Evolutionary conservation across 768 basidiomycete genomes (phyloP), one percentile per base, ranked within the genome.

Genomic region (Auricularia sp.): DNA sequence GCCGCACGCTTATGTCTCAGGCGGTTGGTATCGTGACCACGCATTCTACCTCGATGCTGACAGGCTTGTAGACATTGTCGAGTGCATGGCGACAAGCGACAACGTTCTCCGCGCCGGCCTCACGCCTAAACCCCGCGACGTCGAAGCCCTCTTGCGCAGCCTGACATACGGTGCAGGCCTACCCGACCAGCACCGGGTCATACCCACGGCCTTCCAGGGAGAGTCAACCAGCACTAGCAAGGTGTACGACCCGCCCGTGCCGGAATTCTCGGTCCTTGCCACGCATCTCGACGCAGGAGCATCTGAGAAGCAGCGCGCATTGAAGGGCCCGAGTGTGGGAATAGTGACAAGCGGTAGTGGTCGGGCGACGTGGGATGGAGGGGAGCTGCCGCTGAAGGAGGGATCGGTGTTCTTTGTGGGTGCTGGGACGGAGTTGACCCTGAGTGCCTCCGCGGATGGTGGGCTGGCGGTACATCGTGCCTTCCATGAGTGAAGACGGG

Each of bases 21-120:
- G 97, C 73, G 94, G 95, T 93, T 69, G 34, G 47, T 34, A 54
- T 34, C 3, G 29, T 56, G 36, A 58, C 18, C 42, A 53, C 23
- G 16, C 10, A 11, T 3, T 56, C 23, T 62, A 67, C 18, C 29
- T 29, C 36, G 33, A 42, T 16, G 61, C 63, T 63, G 43, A 54
- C 18, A 2, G 62, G 51, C 33, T 36, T 47, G 3, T 70, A 96
- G 96, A 99, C 72, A 95, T 95, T 74, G 93, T 98, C 72, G 97
- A 98, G 72, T 96, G 93, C 78, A 98, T 98, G 95, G 96, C 96
- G 33, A 95, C 95, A 67, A 95, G 93, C 0, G 97, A 99, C 78
- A 98, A 98, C 74, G 97, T 99, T 74, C 95, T 99, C 68, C 91
- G 97, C 36, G 97, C 97, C 6, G 97, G 97, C 14, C 85, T 99